Base-by-base conservation (phyloP, 345 rosid genomes). In the Kandelia obovata region DNA sequence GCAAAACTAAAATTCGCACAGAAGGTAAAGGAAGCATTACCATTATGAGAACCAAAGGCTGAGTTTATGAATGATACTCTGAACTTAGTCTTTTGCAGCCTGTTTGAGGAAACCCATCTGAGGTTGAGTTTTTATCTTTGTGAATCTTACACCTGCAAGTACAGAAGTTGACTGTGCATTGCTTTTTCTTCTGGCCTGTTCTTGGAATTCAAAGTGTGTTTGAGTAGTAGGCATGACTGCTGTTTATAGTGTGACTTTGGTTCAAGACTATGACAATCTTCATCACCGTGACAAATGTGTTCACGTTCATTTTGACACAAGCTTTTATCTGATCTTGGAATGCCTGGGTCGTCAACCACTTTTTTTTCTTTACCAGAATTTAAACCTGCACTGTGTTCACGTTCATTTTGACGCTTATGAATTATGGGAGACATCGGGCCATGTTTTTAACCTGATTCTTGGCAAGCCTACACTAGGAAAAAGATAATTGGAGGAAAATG, bases 1-100 rank as follows among this genome's bases (percentile, higher is more conserved):
- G 92, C 35, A 92, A 92, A 84, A 92, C 97, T 21, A 96, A 84
- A 79, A 96, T 96, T 72, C 96, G 91, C 66, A 96, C 98, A 0
- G 96, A 96, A 83, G 99, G 99, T 47, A 96, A 88, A 81, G 99
- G 99, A 58, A 96, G 98, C 84, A 96, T 96, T 69, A 96, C 98
- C 5, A 92, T 96, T 5, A 89, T 88, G 94, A 85, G 99, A 79
- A 96, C 99, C 23, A 95, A 80, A 81, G 99, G 97, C 27, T 94
- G 74, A 83, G 67, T 57, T 37, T 69, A 68, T 59, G 69, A 52
- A 64, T 70, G 23, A 67, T 61, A 37, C 6, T 64, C 68, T 68
- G 63, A 47, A 60, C 67, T 70, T 77, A 8, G 13, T 26, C 15
- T 69, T 16, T 27, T 70, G 21, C 43, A 34, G 37, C 37, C 10